Percentiles rank a stretch among this genome's conserved stretches.
phyloP scores from a whole-genome alignment of 2,329 filamentous ascomycete species.

The Botrytis squamosa region DNA sequence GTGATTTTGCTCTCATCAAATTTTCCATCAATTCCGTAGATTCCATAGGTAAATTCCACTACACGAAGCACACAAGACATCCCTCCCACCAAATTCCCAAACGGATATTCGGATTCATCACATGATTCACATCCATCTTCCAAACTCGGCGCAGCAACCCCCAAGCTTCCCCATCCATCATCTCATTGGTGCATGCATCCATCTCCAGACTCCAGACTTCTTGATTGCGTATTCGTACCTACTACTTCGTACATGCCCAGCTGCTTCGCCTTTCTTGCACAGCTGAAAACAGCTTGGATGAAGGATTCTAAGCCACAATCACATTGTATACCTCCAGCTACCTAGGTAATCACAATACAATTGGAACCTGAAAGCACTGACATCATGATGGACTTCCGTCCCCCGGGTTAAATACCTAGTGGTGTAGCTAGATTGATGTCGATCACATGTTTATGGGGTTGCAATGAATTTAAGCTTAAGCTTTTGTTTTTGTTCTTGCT shows the following conservation, averaged over 20 bases:
- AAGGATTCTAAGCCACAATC: background rate
- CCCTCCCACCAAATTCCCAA: background rate
- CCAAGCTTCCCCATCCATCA: background rate
- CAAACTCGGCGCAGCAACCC: background rate
- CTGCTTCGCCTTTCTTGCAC: background rate
- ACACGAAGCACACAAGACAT: too few relatives aligned
- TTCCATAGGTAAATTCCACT: too few relatives aligned
- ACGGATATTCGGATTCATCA: background rate
- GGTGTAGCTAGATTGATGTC: background rate
- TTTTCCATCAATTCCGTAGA: background rate
- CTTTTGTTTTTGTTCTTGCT: background rate
- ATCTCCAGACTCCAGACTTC: too few relatives aligned
- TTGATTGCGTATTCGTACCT: background rate
- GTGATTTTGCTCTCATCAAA: background rate
- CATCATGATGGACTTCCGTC: background rate
- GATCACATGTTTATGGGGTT: background rate
- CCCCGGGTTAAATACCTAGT: background rate
- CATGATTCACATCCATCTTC: background rate
- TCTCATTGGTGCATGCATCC: background rate
- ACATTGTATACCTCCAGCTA: background rate
- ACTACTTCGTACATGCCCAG: background rate
- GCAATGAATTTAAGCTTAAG: background rate
- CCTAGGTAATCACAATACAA: too few relatives aligned
- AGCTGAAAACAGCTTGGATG: background rate
- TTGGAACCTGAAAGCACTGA: background rate